A percentile compares a stretch with the other conserved stretches of the same genome.
phyloP scores from a whole-genome alignment of 176 grass and related monocot genomes.

The Avena eriantha region DNA sequence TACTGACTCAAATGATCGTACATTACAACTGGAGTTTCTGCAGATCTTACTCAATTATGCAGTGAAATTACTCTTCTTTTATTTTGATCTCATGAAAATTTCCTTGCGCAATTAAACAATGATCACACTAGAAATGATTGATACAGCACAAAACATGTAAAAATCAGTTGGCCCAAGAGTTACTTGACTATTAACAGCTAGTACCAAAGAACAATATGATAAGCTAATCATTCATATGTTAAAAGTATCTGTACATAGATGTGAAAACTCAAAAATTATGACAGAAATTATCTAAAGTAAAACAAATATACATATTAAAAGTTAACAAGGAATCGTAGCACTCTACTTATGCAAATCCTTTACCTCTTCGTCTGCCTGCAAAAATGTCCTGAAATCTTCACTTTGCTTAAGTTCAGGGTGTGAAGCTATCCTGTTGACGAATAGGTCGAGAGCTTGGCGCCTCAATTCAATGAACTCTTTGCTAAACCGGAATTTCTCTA shows the following conservation, averaged over 20 bases:
- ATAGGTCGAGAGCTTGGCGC: slow-evolving; percentile 84
- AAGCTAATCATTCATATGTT: not conserved
- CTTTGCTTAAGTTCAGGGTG: slow-evolving; percentile 92
- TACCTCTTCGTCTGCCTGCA: slow-evolving; percentile 99
- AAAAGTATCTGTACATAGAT: not conserved
- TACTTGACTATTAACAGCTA: slow-evolving; percentile 16
- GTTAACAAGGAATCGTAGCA: not conserved
- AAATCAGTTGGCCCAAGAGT: not conserved
- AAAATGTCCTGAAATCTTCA: slow-evolving; percentile 86
- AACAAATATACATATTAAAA: not conserved
- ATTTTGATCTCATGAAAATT: slow-evolving; percentile 9
- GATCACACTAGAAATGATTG: not conserved
- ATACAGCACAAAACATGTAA: slow-evolving; percentile 15
- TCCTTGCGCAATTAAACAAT: slow-evolving; percentile 32
- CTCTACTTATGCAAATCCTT: slow-evolving; percentile 18
- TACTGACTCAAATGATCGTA: not conserved
- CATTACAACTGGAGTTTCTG: not conserved
- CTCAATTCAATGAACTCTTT: slow-evolving; percentile 97
- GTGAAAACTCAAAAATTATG: not conserved
- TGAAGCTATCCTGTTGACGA: slow-evolving; percentile 93
- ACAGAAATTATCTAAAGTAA: not conserved
- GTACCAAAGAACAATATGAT: slow-evolving; percentile 2
- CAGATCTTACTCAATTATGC: not conserved
- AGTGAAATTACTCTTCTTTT: not conserved
- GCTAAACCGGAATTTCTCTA: slow-evolving; percentile 98